phyloP scores from a whole-genome alignment of 345 rosid genomes.

The Eucalyptus paniculata region DNA sequence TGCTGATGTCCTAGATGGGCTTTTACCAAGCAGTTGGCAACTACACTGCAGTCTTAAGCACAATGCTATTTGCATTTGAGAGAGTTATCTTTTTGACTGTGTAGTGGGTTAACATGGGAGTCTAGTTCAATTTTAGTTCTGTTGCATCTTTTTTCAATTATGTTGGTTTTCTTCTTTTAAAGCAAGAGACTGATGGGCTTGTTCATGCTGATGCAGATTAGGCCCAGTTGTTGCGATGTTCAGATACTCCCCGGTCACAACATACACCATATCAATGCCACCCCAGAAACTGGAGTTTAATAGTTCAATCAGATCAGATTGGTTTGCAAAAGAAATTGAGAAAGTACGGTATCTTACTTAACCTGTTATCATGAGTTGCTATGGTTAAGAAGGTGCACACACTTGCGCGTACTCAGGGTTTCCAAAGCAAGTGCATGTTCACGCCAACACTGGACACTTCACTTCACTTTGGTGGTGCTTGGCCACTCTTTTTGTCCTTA shows the following conservation, averaged over 20 bases:
- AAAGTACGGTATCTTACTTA: constrained; percentile 24
- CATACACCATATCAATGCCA: constrained; percentile 65
- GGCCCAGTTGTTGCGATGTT: constrained; percentile 90
- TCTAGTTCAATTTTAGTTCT: neutral
- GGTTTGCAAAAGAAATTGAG: constrained; percentile 44
- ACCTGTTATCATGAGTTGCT: neutral
- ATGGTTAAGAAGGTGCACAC: neutral
- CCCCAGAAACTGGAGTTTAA: constrained; percentile 53
- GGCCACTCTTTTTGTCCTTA: neutral
- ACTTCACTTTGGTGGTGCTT: neutral
- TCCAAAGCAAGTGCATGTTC: neutral
- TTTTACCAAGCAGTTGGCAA: neutral
- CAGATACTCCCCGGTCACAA: constrained; percentile 62
- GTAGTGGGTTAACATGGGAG: neutral
- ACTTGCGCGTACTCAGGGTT: neutral
- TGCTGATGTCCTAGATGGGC: neutral
- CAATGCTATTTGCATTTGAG: neutral
- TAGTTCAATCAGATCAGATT: constrained; percentile 35
- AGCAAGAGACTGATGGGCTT: neutral
- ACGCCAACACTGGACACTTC: neutral
- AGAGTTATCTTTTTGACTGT: neutral
- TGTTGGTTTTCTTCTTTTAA: neutral
- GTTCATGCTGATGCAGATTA: constrained; percentile 26
- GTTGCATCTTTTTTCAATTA: neutral
- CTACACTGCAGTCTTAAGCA: neutral